Base-by-base conservation (phyloP, 805 yeast genomes). In the Spathaspora passalidarum region DNA sequence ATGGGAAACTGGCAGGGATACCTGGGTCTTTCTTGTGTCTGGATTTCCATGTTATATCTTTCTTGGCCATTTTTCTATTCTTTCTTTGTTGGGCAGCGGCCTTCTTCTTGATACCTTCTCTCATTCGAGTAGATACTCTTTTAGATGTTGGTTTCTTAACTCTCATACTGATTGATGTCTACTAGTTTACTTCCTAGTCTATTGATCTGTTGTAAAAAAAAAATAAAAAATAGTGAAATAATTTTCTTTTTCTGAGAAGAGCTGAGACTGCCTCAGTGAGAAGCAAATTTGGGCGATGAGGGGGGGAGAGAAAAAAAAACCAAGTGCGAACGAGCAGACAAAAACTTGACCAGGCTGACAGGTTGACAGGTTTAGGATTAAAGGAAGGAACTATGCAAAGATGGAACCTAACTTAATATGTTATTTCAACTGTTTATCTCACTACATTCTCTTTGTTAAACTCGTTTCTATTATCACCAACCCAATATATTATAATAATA, bases 81-180 rank as follows among this genome's bases (percentile, higher is more conserved):
- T 94, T 94, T 68, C 95, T 82, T 53, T 85, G 79, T 57, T 91
- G 92, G 6, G 98, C 97, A 36, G 92, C 80, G 2, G 96, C 91
- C 70, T 94, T 94, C 80, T 90, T 94, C 74, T 88, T 86, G 64
- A 94, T 90, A 52, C 99, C 99, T 66, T 91, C 96, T 61, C 90
- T 82, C 88, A 91, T 81, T 66, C 95, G 89, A 59, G 98, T 92
- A 62, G 94, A 80, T 43, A 83, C 77, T 72, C 98, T 82, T 70
- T 92, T 94, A 49, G 96, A 86, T 34, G 90, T 84, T 52, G 86
- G 85, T 71, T 76, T 69, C 69, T 75, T 69, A 47, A 74, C 75
- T 69, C 75, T 75, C 78, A 71, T 76, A 9, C 19, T 44, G n/a
- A n/a, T n/a, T 29, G 13, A 11, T 3, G 34, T 29, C 14, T 9